Evolutionary conservation across 192 early-diverging fungal genomes (phyloP).

Genomic region (Haplosporangium gracile): DNA sequence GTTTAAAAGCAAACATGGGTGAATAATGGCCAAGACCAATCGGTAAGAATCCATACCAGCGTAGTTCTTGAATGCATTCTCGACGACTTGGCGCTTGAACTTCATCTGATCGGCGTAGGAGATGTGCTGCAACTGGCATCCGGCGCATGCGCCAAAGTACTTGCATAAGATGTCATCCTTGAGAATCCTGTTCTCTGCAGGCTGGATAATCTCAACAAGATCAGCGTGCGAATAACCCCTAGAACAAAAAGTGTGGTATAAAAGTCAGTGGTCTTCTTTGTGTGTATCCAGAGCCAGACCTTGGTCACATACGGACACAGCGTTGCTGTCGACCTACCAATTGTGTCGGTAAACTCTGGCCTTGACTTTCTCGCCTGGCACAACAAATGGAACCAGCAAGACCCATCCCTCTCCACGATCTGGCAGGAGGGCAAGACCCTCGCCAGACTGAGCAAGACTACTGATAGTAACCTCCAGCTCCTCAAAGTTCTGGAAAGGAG

Average conservation of each 20-base stretch:
- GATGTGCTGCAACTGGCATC: conserved; percentile 75
- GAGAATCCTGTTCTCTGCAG: conserved; percentile 42
- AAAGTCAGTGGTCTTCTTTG: not conserved
- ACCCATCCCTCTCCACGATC: conserved; percentile 56
- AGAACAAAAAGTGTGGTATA: not conserved
- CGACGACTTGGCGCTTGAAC: conserved; percentile 69
- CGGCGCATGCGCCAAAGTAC: conserved; percentile 71
- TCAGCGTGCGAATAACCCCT: conserved; percentile 56
- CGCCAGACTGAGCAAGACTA: conserved; percentile 47
- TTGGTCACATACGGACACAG: not conserved
- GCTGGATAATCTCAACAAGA: conserved; percentile 49
- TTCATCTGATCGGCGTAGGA: conserved; percentile 69
- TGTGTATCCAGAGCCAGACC: not conserved
- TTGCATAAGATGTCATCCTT: conserved; percentile 65
- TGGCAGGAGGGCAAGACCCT: conserved; percentile 42
- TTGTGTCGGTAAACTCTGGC: conserved; percentile 54
- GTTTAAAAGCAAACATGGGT: not conserved
- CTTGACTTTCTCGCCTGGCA: conserved; percentile 50
- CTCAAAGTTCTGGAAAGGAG: conserved; percentile 55
- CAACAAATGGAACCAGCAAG: conserved; percentile 41
- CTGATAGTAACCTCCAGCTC: conserved; percentile 53
- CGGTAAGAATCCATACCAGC: conserved; percentile 16
- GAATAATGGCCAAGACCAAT: not conserved
- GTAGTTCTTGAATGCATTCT: conserved; percentile 62
- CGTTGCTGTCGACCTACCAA: conserved; percentile 21